Base-by-base conservation (phyloP, 345 rosid species). In the Mercurialis annua region DNA sequence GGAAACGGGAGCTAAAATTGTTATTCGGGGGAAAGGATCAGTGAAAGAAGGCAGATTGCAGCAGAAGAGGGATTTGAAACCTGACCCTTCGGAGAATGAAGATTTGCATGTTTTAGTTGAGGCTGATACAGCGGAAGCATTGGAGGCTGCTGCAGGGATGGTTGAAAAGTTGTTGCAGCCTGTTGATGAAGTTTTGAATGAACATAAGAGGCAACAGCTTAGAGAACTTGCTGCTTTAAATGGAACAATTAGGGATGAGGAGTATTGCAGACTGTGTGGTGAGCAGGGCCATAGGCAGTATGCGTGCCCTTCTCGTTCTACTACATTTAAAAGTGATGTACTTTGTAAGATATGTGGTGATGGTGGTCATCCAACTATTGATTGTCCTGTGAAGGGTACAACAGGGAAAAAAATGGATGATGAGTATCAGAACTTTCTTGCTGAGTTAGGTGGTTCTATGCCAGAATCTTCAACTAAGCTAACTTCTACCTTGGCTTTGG, bases 281-380 rank as follows among this genome's bases (percentile, higher is more conserved):
- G 99, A 92, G 84, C 85, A 92, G 0, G 99, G 99, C 16, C 99
- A 94, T 54, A 75, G 90, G 70, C 99, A 94, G 40, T 91, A 84
- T 66, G 96, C 93, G 0, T 92, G 98, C 66, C 97, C 99, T 21
- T 89, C 99, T 4, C 95, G 98, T 34, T 77, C 84, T 10, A 85
- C 89, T 20, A 92, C 98, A n/a, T 95, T 94, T 72, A 92, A 95
- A 70, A 90, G 98, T 77, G 99, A 83, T 74, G 99, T 95, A 60
- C 96, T 88, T 65, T 92, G 99, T 73, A 92, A 92, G 87, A 92
- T 90, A n/a, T 92, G 99, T 66, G 90, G 98, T 80, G 99, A 95
- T 81, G 97, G 91, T 70, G 98, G 99, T 54, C 99, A 95, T 62
- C 99, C 99, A 6, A 95, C 98, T 0, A 95, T 92, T 56, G 98